Base-by-base conservation (phyloP, 2,329 filamentous ascomycete species). In the Paecilomyces formosus region DNA sequence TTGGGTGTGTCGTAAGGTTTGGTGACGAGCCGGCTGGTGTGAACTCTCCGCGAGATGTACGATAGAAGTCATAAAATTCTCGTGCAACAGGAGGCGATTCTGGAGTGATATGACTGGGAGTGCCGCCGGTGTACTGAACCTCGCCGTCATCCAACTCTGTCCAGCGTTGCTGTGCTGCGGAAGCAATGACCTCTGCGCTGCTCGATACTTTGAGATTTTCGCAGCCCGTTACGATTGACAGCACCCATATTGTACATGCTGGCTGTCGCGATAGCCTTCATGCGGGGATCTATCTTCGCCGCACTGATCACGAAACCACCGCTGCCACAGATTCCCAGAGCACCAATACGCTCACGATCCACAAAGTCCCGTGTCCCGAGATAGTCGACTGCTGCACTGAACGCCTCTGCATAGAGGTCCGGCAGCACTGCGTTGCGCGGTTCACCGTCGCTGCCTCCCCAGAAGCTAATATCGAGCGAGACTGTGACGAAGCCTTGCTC, bases 21-120 rank as follows among this genome's bases (percentile, higher is more conserved):
- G 30, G 5, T 31, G 8, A 31, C 30, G 30, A 31, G 11, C 30
- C 30, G 11, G 30, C 30, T 11, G 64, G 68, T 4, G 66, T 68
- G 55, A 68, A 66, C 33, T 67, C 65, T 3, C 65, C 70, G 13
- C 70, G 68, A 1, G 50, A n/a, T 6, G 68, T 72, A 53, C 70
- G 69, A 56, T 72, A 73, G 57, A 66, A 72, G 53, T 72, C 69
- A 45, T 63, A 71, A 52, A 71, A 70, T 51, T 72, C 70, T 18
- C 65, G 64, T 4, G 60, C 62, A 6, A 72, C 58, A 0, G 63
- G 45, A 0, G 60, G 55, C 1, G 68, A 57, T 12, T 68, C 56
- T 0, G 60, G 49, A 0, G 66, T 70, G 51, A 70, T 58, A 12
- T 58, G 63, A 56, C 60, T 31, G 30, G 30, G 30, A 9, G 30